phyloP scores from a whole-genome alignment of 768 basidiomycete genomes.

The Phaffia australis region DNA sequence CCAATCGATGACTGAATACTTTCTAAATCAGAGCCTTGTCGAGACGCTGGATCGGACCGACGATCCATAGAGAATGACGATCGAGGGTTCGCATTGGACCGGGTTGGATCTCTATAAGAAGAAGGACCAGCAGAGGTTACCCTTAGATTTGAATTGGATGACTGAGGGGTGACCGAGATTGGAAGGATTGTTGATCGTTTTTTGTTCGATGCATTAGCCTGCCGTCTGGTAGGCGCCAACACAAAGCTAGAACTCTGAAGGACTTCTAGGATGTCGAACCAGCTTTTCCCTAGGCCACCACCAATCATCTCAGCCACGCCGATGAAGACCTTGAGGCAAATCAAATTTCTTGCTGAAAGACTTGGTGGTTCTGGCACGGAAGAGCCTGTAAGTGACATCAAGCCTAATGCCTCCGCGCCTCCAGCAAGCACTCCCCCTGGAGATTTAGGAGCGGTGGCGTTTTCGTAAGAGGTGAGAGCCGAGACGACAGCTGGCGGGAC shows the following conservation, averaged over 20 bases:
- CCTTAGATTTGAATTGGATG: slow-evolving; percentile 27
- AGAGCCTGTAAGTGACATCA: background rate
- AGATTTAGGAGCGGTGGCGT: background rate
- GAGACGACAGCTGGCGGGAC: slow-evolving; percentile 85
- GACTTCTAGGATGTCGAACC: slow-evolving; percentile 82
- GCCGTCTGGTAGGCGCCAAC: slow-evolving; percentile 37
- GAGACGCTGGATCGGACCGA: slow-evolving; percentile 35
- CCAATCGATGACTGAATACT: slow-evolving; percentile 64
- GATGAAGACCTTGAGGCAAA: slow-evolving; percentile 75
- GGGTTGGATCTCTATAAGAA: background rate
- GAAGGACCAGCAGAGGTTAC: slow-evolving; percentile 23
- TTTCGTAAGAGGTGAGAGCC: slow-evolving; percentile 51
- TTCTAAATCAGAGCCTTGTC: slow-evolving; percentile 65
- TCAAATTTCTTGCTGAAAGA: slow-evolving; percentile 77
- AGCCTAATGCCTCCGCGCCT: too few relatives aligned
- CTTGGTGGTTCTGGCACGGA: slow-evolving; percentile 43
- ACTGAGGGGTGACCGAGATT: background rate
- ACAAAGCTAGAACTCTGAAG: slow-evolving; percentile 94
- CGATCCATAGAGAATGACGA: slow-evolving; percentile 16
- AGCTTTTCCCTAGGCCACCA: slow-evolving; percentile 68
- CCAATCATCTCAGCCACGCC: slow-evolving; percentile 68
- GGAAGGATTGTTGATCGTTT: slow-evolving; percentile 1
- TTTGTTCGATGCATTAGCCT: slow-evolving; percentile 10
- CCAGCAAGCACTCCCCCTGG: background rate
- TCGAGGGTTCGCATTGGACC: background rate